A percentile compares a stretch with the other conserved stretches of the same genome.
Evolutionary conservation across 2,329 filamentous ascomycete species (phyloP).

Genomic region (Cladosporium cucumerinum): DNA sequence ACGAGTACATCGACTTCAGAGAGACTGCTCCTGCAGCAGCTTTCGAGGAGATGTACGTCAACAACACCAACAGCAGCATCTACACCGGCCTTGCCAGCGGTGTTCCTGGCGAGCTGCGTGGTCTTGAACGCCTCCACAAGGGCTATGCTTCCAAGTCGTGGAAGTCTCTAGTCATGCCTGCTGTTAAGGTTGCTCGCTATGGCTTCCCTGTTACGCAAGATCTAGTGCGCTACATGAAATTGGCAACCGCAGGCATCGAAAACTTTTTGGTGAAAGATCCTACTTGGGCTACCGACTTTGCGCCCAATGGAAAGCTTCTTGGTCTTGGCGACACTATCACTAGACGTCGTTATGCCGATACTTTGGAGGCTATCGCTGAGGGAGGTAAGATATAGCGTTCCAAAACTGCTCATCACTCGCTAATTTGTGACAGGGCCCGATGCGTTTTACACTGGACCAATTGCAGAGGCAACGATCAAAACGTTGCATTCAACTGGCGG

Average conservation of each 20-base stretch:
- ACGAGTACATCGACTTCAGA: conserved; percentile 85
- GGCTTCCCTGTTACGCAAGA: conserved; percentile 75
- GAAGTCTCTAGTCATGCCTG: conserved; percentile 67
- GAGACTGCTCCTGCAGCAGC: conserved; percentile 83
- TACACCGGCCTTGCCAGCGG: conserved; percentile 47
- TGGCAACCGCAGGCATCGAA: conserved; percentile 45
- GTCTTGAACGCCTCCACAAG: conserved; percentile 72
- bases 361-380: conserved; percentile 72
- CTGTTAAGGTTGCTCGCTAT: conserved; percentile 67
- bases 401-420: not conserved
- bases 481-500: conserved; percentile 68
- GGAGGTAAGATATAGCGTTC: conserved; percentile 49
- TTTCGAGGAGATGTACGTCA: conserved; percentile 78
- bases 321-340: conserved; percentile 74
- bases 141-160: conserved; percentile 60
- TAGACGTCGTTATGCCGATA: conserved; percentile 74
- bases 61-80: conserved; percentile 64
- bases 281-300: conserved; percentile 84
- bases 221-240: conserved; percentile 68
- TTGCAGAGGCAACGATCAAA: conserved; percentile 70
- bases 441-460: conserved; percentile 69
- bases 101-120: conserved; percentile 72
- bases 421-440: conserved; percentile 44
- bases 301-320: conserved; percentile 72
- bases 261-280: conserved; percentile 73